Percentiles rank a stretch among this genome's conserved stretches.
These are phyloP conservation scores for Emericellopsis atlantica DNA, from an alignment of 2,329 filamentous ascomycete genomes.

Conservation along the genomic window DNA sequence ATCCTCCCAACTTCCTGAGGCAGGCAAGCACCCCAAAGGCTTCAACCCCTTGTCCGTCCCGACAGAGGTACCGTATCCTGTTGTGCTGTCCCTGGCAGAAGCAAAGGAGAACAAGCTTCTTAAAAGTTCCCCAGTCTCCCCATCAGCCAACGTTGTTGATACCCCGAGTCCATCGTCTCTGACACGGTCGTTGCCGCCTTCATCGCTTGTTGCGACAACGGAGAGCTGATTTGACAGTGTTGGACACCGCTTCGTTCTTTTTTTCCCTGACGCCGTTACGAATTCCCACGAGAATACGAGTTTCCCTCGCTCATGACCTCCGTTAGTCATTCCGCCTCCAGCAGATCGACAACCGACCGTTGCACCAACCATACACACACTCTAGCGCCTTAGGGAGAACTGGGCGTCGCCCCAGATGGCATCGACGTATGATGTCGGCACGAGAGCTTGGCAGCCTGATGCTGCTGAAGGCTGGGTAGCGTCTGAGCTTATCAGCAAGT, in stretches of 20 bases:
- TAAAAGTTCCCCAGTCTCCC: no score
- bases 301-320: constrained; percentile 13
- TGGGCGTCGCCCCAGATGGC: constrained; percentile 48
- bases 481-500: constrained; percentile 84
- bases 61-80: background rate
- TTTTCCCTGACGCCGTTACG: constrained; percentile 2
- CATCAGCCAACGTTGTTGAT: no score
- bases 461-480: constrained; percentile 92
- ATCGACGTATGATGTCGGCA: constrained; percentile 91
- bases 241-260: background rate
- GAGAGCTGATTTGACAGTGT: no score
- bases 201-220: no score
- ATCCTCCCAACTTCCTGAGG: constrained; percentile 1
- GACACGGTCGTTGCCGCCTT: no score
- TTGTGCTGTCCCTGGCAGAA: background rate
- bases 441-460: constrained; percentile 97
- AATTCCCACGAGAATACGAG: background rate
- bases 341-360: constrained; percentile 7
- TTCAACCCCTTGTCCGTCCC: constrained; percentile 2
- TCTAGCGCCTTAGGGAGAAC: no score
- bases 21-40: background rate
- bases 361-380: background rate
- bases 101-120: no score
- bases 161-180: no score
- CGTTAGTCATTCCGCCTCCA: constrained; percentile 11